Evolutionary conservation across 805 yeast genomes (phyloP).

Genomic region (Lipomyces starkeyi): DNA sequence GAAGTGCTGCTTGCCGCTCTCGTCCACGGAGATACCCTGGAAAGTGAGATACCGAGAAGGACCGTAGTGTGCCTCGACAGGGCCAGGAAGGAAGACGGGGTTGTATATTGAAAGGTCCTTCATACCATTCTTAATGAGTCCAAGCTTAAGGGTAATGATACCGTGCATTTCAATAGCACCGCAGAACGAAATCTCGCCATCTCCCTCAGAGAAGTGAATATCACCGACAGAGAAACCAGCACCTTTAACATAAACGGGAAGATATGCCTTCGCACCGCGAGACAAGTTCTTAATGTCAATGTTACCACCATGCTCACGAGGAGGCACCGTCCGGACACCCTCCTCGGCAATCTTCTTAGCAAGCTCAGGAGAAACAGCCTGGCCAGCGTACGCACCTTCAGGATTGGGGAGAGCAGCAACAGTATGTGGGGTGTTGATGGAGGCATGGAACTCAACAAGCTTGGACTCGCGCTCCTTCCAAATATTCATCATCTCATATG

Average conservation of each 20-base stretch:
- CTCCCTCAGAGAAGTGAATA: constrained; percentile 60
- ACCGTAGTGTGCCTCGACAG: constrained; percentile 56
- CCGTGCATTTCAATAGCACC: constrained; percentile 63
- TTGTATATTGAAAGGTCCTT: constrained; percentile 50
- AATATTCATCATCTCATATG: constrained; percentile 50
- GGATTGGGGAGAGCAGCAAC: constrained; percentile 53
- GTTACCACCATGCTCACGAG: constrained; percentile 57
- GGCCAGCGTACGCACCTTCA: constrained; percentile 52
- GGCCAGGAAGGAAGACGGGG: constrained; percentile 57
- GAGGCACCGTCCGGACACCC: constrained; percentile 60
- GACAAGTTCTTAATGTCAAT: constrained; percentile 59
- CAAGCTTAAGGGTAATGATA: constrained; percentile 51
- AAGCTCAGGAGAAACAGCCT: constrained; percentile 45
- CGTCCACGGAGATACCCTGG: constrained; percentile 61
- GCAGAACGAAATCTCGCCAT: constrained; percentile 61
- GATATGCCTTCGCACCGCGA: constrained; percentile 56
- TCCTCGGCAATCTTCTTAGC: constrained; percentile 47
- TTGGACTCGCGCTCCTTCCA: constrained; percentile 55
- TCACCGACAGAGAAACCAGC: constrained; percentile 58
- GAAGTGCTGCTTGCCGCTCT: constrained; percentile 53
- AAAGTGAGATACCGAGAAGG: constrained; percentile 58
- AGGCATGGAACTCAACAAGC: constrained; percentile 45
- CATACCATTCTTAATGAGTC: constrained; percentile 54
- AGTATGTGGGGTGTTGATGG: constrained; percentile 38
- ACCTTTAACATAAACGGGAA: constrained; percentile 56